Evolutionary conservation across 2,329 filamentous ascomycete genomes (phyloP).

Genomic region (Monilinia polystroma): DNA sequence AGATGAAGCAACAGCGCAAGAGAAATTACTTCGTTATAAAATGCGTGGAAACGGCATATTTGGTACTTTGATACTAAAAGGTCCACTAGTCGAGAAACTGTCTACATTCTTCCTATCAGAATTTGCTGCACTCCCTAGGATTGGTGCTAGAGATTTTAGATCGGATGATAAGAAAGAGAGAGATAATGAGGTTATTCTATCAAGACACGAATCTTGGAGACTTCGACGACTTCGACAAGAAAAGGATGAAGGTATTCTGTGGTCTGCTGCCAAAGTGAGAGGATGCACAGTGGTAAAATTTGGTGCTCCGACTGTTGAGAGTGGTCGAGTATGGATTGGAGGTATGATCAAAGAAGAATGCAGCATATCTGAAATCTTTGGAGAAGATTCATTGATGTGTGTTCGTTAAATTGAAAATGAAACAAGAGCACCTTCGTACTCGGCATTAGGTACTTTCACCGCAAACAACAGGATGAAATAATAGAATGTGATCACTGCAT

Average conservation of each 20-base stretch:
- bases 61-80: conserved; percentile 81
- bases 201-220: conserved; percentile 54
- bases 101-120: conserved; percentile 75
- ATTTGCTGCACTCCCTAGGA: conserved; percentile 74
- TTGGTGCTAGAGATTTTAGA: conserved; percentile 79
- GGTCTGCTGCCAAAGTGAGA: conserved; percentile 78
- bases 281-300: conserved; percentile 92
- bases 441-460: background rate
- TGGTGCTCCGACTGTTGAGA: conserved; percentile 77
- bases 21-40: conserved; percentile 50
- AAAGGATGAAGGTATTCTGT: conserved; percentile 61
- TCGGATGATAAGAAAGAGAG: conserved; percentile 51
- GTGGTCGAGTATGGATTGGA: conserved; percentile 75
- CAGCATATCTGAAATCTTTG: conserved; percentile 69
- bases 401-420: conserved; percentile 48
- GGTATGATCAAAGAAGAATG: conserved; percentile 73
- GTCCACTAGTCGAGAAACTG: conserved; percentile 64
- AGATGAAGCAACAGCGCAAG: conserved; percentile 45
- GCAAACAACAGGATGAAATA: background rate
- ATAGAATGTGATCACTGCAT: background rate
- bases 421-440: background rate
- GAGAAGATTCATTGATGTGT: conserved; percentile 78
- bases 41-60: conserved; percentile 77
- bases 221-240: conserved; percentile 57
- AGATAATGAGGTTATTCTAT: conserved; percentile 42